These are phyloP conservation scores for Macadamia integrifolia DNA, from an alignment of 164 flowering plant species.

Conservation along the genomic window DNA sequence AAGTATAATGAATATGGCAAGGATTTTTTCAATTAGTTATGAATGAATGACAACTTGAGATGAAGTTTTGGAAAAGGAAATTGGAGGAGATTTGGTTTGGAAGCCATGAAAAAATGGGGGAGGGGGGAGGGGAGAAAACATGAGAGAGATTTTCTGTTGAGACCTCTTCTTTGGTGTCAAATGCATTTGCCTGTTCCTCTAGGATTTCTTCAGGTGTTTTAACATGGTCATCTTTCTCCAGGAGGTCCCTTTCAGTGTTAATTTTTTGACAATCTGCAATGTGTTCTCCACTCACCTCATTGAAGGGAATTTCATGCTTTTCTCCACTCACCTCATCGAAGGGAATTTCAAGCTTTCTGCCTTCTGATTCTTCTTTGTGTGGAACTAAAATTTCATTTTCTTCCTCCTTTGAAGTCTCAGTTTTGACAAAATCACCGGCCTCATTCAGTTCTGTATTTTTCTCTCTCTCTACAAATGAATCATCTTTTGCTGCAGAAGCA, in stretches of 20 bases:
- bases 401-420: conserved; percentile 3
- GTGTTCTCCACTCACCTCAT: not conserved
- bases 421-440: not conserved
- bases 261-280: not conserved
- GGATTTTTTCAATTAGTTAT: no score
- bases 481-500: not conserved
- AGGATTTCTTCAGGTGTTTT: not conserved
- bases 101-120: not conserved
- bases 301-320: no score
- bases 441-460: not conserved
- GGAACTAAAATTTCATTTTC: not conserved
- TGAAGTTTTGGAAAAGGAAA: no score
- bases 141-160: not conserved
- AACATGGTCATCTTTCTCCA: not conserved
- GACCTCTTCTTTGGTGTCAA: not conserved
- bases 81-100: no score
- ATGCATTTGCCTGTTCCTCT: not conserved
- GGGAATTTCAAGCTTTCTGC: not conserved
- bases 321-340: not conserved
- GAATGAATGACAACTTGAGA: no score
- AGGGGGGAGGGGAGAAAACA: not conserved
- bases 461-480: conserved; percentile 7
- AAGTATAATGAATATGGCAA: not conserved
- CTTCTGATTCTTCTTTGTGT: conserved; percentile 4
- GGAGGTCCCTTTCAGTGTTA: conserved; percentile 3